Evolutionary conservation across 2,329 filamentous ascomycete genomes (phyloP).

Genomic region (Cercospora nicotianae): DNA sequence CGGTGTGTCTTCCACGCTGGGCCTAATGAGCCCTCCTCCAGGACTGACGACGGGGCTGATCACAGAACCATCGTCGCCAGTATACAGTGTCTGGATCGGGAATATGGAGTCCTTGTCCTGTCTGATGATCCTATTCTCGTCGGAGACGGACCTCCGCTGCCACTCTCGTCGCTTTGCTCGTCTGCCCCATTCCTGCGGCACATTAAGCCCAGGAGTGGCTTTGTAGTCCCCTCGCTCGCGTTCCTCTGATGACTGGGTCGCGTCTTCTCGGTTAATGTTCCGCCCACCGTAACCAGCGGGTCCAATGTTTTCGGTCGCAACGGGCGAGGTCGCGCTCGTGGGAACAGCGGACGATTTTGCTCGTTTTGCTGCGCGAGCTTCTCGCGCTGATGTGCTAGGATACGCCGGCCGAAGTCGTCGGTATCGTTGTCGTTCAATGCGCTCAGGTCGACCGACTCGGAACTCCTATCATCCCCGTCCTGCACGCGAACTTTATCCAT

Average conservation of each 20-base stretch:
- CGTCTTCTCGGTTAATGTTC: constrained; percentile 1
- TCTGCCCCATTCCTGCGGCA: constrained; percentile 51
- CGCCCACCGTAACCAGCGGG: constrained; percentile 11
- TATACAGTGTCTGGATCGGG: constrained; percentile 27
- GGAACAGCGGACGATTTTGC: constrained; percentile 26
- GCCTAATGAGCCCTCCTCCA: constrained; percentile 30
- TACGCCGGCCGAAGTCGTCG: constrained; percentile 49
- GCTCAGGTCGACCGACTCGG: constrained; percentile 13
- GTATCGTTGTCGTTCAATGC: constrained; percentile 42
- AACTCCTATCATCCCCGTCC: constrained; percentile 24
- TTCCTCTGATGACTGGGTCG: constrained; percentile 21
- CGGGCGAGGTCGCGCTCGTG: constrained; percentile 25
- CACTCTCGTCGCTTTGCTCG: constrained; percentile 45
- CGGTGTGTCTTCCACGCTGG: constrained; percentile 47
- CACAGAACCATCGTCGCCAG: constrained; percentile 35
- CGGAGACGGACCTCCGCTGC: constrained; percentile 40
- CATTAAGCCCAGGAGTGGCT: constrained; percentile 46
- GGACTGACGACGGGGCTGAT: constrained; percentile 11
- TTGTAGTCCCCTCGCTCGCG: constrained; percentile 39
- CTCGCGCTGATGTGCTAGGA: constrained; percentile 48
- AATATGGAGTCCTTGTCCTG: constrained; percentile 28
- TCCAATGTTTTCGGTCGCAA: constrained; percentile 12
- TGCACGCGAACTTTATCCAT: constrained; percentile 30
- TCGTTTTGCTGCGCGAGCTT: constrained; percentile 43
- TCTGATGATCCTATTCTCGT: constrained; percentile 25